Evolutionary conservation across 805 yeast genomes (phyloP).

Genomic region (Komagataella populi): DNA sequence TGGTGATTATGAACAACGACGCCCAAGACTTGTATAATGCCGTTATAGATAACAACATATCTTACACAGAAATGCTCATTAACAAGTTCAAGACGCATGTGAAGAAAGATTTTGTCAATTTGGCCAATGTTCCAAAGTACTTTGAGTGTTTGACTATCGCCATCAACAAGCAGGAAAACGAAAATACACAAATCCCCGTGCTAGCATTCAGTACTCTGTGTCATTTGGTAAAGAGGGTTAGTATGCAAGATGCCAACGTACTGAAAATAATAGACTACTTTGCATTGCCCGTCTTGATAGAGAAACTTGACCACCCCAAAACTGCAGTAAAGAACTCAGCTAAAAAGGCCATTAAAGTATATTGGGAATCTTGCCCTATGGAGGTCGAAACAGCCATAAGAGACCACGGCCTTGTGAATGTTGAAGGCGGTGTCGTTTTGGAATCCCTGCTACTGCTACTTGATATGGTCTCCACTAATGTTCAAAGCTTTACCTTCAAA

Average conservation of each 20-base stretch:
- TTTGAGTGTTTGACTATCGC: slow-evolving; percentile 35
- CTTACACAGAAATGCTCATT: slow-evolving; percentile 3
- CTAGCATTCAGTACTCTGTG: slow-evolving; percentile 36
- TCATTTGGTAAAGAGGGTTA: slow-evolving; percentile 42
- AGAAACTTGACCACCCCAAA: slow-evolving; percentile 28
- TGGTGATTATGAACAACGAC: slow-evolving; percentile 1
- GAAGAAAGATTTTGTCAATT: slow-evolving; percentile 38
- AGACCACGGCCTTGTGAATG: slow-evolving; percentile 27
- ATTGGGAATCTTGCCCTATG: slow-evolving; percentile 37
- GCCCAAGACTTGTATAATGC: slow-evolving; percentile 14
- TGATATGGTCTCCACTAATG: slow-evolving; percentile 22
- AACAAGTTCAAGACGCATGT: slow-evolving; percentile 35
- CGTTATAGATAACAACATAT: slow-evolving; percentile 6
- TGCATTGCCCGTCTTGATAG: slow-evolving; percentile 38
- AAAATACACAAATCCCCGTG: slow-evolving; percentile 23
- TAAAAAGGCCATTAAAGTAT: slow-evolving; percentile 35
- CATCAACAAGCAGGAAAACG: slow-evolving; percentile 15
- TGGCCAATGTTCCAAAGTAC: slow-evolving; percentile 33
- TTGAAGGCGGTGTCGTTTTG: slow-evolving; percentile 21
- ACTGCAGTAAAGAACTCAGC: slow-evolving; percentile 26
- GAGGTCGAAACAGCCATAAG: slow-evolving; percentile 31
- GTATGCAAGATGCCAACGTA: slow-evolving; percentile 37
- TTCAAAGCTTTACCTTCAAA: slow-evolving; percentile 19
- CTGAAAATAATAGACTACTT: slow-evolving; percentile 26
- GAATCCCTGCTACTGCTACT: slow-evolving; percentile 32